A percentile compares a stretch with the other conserved stretches of the same genome.
Conservation (phyloP, 805 yeast genomes). For the Wickerhamiella qilinensis region DNA sequence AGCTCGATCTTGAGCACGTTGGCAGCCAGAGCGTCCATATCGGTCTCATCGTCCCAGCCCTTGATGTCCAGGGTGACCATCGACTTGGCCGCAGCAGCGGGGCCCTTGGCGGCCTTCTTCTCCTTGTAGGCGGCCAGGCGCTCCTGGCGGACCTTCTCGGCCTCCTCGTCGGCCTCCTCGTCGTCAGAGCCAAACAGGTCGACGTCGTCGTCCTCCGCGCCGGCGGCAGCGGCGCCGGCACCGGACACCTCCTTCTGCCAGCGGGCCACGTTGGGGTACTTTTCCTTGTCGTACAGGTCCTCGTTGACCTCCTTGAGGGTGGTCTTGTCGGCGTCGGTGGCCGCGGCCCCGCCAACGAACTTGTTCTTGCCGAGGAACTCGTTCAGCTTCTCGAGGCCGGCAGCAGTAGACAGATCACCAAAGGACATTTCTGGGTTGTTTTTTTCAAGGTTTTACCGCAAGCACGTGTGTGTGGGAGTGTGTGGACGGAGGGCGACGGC, state of each 20-base stretch:
- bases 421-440: slow-evolving; percentile 16
- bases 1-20: slow-evolving; percentile 68
- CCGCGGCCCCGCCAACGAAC: slow-evolving; percentile 65
- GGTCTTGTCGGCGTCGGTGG: slow-evolving; percentile 87
- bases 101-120: slow-evolving; percentile 92
- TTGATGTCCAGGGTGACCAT: slow-evolving; percentile 92
- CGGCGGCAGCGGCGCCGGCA: slow-evolving; percentile 24
- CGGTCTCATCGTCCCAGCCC: slow-evolving; percentile 99
- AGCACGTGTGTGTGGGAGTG: not conserved
- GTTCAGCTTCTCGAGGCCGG: slow-evolving; percentile 54
- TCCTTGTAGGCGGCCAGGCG: slow-evolving; percentile 97
- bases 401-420: slow-evolving; percentile 28
- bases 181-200: slow-evolving; percentile 91
- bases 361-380: slow-evolving; percentile 80
- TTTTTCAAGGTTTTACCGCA: too few species aligned
- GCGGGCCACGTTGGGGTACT: slow-evolving; percentile 89
- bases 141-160: slow-evolving; percentile 93
- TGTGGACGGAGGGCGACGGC: too few species aligned
- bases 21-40: slow-evolving; percentile 74
- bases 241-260: slow-evolving; percentile 98
- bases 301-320: slow-evolving; percentile 58
- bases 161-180: slow-evolving; percentile 90
- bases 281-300: slow-evolving; percentile 35
- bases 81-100: slow-evolving; percentile 98
- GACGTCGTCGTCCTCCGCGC: slow-evolving; percentile 59